A percentile compares a stretch with the other conserved stretches of the same genome.
Evolutionary conservation across 2,329 filamentous ascomycete species (phyloP).

Genomic region (Botryotinia globosa): DNA sequence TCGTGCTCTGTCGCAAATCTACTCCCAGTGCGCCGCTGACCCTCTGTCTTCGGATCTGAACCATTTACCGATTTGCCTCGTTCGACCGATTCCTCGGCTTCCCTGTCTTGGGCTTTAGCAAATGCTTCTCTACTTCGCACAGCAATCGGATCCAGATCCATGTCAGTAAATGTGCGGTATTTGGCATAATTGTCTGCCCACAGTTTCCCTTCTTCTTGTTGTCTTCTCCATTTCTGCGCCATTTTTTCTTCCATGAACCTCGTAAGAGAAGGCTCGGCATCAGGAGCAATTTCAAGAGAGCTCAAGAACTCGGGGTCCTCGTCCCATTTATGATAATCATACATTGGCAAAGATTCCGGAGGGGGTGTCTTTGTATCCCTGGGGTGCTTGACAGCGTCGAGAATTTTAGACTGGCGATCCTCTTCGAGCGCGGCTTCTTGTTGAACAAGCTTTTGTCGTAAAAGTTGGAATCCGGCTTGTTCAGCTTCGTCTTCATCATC

Average conservation of each 20-base stretch:
- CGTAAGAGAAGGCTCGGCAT: slow-evolving; percentile 26
- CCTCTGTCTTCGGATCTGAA: slow-evolving; percentile 56
- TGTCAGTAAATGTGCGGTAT: slow-evolving; percentile 36
- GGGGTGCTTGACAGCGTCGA: slow-evolving; percentile 27
- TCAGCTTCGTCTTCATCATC: slow-evolving; percentile 26
- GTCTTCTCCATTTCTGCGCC: slow-evolving; percentile 26
- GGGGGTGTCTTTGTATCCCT: slow-evolving; percentile 37
- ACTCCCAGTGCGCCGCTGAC: slow-evolving; percentile 48
- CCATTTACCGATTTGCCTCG: slow-evolving; percentile 38
- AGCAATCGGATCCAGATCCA: slow-evolving; percentile 33
- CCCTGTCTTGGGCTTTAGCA: slow-evolving; percentile 29
- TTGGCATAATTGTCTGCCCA: slow-evolving; percentile 34
- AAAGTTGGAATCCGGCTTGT: slow-evolving; percentile 18
- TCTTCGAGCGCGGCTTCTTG: slow-evolving; percentile 21
- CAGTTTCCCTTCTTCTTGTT: slow-evolving; percentile 30
- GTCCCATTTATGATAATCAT: slow-evolving; percentile 29
- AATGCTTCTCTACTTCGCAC: slow-evolving; percentile 36
- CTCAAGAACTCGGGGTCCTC: slow-evolving; percentile 32
- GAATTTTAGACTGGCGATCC: slow-evolving; percentile 17
- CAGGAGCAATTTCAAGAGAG: slow-evolving; percentile 27
- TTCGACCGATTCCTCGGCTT: slow-evolving; percentile 33
- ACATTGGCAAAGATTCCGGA: slow-evolving; percentile 31
- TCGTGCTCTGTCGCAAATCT: slow-evolving; percentile 71
- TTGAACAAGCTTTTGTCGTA: slow-evolving; percentile 11
- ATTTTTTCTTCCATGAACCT: slow-evolving; percentile 24